Base-by-base conservation (phyloP, 805 yeast species). In the Lipomyces mesembrius region DNA sequence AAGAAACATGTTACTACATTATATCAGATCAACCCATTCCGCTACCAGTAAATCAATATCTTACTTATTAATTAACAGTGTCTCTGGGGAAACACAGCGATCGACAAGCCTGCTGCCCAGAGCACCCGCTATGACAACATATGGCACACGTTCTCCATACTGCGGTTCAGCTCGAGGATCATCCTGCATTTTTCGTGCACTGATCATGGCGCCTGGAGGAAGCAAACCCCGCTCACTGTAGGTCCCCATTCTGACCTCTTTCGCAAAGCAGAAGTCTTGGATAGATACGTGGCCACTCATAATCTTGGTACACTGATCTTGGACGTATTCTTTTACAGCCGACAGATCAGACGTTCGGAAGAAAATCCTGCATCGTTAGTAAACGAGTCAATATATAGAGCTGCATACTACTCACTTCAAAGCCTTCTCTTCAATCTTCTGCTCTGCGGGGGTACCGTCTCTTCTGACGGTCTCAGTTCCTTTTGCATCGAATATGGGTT, bases 391-490 rank as follows among this genome's bases (percentile, higher is more conserved):
- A 49, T n/a, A 9, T n/a, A 20, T 9, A 58, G 11, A 37, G 25
- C 37, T 3, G 12, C 39, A n/a, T 3, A 1, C 22, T 0, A 59
- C 66, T 52, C 27, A 63, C 69, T 62, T 61, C 3, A 95, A 77
- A 0, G 89, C 78, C 65, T 86, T 85, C 68, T 91, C 96, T 37
- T 91, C 87, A 22, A 95, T 87, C 71, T 88, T 88, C 77, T 87
- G 96, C 71, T 91, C 96, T 0, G 97, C 97, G 0, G 96, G 96
- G 32, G 93, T 89, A 0, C 98, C 98, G 77, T 95, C 99, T 70
- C 99, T 80, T 70, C 99, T 79, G 0, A 95, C 91, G 0, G 98
- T 95, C 75, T 95, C 99, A 12, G 92, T 92, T 1, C 99, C 99
- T 72, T 95, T 95, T 0, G 99, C 98, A 79, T 95, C 98, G 76